Base-by-base conservation (phyloP, 352 stramenopile species). In the Globisporangium polare region DNA sequence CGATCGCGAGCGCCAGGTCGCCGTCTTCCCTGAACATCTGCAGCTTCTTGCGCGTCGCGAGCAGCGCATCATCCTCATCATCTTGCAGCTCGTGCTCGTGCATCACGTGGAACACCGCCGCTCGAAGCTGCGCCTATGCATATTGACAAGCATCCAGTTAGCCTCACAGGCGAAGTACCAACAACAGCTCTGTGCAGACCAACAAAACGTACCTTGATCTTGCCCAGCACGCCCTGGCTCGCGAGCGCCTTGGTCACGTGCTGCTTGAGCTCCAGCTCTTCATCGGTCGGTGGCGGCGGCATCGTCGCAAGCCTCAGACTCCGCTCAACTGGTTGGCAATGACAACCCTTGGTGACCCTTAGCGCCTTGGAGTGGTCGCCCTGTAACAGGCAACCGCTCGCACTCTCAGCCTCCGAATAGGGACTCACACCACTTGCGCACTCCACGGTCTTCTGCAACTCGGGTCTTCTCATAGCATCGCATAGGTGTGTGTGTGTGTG, bases 91-190 rank as follows among this genome's bases (percentile, higher is more conserved):
- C 61, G 61, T 69, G 71, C 24, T 86, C 72, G 39, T 92, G 80
- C 65, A 95, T 80, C n/a, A 77, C 73, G n/a, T 89, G 73, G 60
- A 92, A 92, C 10, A 93, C 81, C 1, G 83, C 84, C 2, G 80
- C 83, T 0, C 84, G 77, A 37, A 94, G 66, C 60, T 95, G 75
- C 2, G 86, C 86, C 78, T 87, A 20, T 22, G 9, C 22, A 18
- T 20, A n/a, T n/a, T n/a, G 39, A 43, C 29, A 35, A 35, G 29
- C 29, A 35, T 8, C 5, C 29, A 13, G 39, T 43, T 10, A 42
- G 20, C 46, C 8, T 13, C 22, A 17, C 8, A n/a, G 22, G 37
- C n/a, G 13, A 10, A 10, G 29, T 6, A 35, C 29, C 29, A 35
- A 35, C 3, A 5, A 8, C 29, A 8, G n/a, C n/a, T n/a, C n/a